Evolutionary conservation across 139 green algal species (phyloP).

Genomic region (Mesotaenium endlicherianum): DNA sequence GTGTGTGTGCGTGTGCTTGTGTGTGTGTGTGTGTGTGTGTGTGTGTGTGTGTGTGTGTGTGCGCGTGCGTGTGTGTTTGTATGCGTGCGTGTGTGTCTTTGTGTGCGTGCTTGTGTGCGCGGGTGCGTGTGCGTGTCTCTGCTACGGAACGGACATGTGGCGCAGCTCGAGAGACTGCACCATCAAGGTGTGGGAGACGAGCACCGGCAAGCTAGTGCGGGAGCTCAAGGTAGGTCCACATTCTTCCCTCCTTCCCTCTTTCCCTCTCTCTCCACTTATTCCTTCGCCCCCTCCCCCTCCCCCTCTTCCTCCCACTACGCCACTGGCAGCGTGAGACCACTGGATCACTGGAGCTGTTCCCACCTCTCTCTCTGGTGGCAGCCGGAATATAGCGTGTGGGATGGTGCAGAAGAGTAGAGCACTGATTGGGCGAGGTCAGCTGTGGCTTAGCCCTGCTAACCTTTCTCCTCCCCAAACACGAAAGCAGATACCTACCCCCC

Average conservation of each 20-base stretch:
- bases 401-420: too few species aligned
- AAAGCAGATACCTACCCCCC: neutral
- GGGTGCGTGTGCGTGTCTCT: neutral
- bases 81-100: neutral
- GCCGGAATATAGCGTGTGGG: too few species aligned
- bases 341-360: too few species aligned
- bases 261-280: too few species aligned
- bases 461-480: neutral
- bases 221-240: conserved; percentile 62
- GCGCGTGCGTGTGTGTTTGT: neutral
- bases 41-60: too few species aligned
- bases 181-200: conserved; percentile 86
- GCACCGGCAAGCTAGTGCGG: conserved; percentile 74
- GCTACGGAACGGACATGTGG: neutral
- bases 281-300: too few species aligned
- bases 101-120: neutral
- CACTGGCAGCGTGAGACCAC: too few species aligned
- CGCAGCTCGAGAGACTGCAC: conserved; percentile 68
- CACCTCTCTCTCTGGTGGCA: too few species aligned
- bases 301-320: too few species aligned
- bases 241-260: neutral
- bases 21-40: too few species aligned
- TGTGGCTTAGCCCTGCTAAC: neutral
- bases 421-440: too few species aligned
- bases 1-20: too few species aligned